Base-by-base conservation (phyloP, 345 rosid genomes). In the Schrenkiella parvula region DNA sequence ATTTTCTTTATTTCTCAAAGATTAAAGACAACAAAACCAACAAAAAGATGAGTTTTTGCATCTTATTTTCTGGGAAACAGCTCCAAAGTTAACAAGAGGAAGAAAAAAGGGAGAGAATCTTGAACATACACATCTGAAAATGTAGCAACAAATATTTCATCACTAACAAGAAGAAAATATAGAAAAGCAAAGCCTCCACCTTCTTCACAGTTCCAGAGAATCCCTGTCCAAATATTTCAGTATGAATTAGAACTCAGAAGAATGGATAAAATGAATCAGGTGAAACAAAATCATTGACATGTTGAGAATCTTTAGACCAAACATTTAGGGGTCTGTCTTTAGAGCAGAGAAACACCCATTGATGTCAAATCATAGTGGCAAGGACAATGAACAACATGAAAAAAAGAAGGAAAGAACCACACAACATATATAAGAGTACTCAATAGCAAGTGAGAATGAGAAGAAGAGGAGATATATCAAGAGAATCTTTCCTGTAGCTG, bases 201-300 rank as follows among this genome's bases (percentile, higher is more conserved):
- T 12, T 64, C 75, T 76, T 64, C 76, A 70, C 75, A 63, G 62
- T 57, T 76, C 62, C 74, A 63, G 71, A 70, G 68, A 56, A 54
- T 22, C 63, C 72, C 80, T 70, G 67, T 41, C 66, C 63, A 76
- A 57, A 56, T 29, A 55, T 38, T 46, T 63, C 46, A 63, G 60
- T 44, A 22, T 54, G 71, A 70, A 76, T 63, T 70, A 69, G 53
- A 15, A 34, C 58, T 34, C 10, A 18, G 65, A 63, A 32, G 71
- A 66, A 56, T 47, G 53, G 18, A 15, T 13, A 55, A 46, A 21
- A 46, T 13, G 37, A 55, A 48, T 54, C 47, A 50, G 73, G 68
- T 50, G 71, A 67, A 69, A 76, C 70, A 63, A 70, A 46, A 76
- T 76, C 71, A 70, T 63, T 62, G 66, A 26, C 46, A 70, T 28